phyloP scores from a whole-genome alignment of 176 grass and related monocot genomes.

The Sorghum bicolor region Sorghum_bicolor_NCBIv3 NC_012872.2:68576501-68577000 shows the following conservation, averaged over 20 bases:
- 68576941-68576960: constrained; percentile 1
- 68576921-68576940: neutral
- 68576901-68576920: neutral
- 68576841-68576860: neutral
- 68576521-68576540: constrained; percentile 50
- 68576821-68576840: constrained; percentile 15
- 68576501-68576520: constrained; percentile 63
- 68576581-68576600: constrained; percentile 78
- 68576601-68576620: constrained; percentile 63
- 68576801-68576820: neutral
- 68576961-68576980: constrained; percentile 5
- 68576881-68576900: neutral
- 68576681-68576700: constrained; percentile 1
- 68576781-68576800: constrained; percentile 8
- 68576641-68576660: constrained; percentile 71
- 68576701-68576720: constrained; percentile 10
- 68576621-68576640: constrained; percentile 48
- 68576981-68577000: neutral
- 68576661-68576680: constrained; percentile 14
- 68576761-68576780: neutral
- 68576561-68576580: constrained; percentile 64
- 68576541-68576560: constrained; percentile 53
- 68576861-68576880: neutral
- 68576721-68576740: constrained; percentile 9
- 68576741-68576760: neutral